phyloP scores from a whole-genome alignment of 768 basidiomycete species.

The Thelephora ganbajun region DNA sequence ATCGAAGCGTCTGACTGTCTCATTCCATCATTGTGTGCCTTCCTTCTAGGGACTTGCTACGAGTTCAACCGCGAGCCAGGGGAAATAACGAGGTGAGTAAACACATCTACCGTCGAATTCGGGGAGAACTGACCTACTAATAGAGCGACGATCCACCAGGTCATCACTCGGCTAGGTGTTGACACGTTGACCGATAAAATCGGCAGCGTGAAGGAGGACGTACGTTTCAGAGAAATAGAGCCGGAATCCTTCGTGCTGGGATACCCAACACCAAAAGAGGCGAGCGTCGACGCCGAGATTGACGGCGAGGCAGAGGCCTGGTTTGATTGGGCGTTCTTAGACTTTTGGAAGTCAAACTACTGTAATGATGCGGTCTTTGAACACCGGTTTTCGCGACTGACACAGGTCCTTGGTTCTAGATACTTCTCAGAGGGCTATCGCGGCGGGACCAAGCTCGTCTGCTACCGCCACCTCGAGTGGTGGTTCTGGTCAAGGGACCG shows the following conservation, averaged over 20 bases:
- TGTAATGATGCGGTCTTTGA: constrained; percentile 35
- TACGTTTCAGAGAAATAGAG: constrained; percentile 79
- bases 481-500: constrained; percentile 16
- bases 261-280: constrained; percentile 24
- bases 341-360: constrained; percentile 98
- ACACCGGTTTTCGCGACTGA: not conserved
- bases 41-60: constrained; percentile 87
- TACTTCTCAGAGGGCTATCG: constrained; percentile 61
- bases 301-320: constrained; percentile 75
- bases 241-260: constrained; percentile 70
- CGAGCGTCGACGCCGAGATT: constrained; percentile 22
- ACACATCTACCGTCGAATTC: not conserved
- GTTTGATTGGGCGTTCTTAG: constrained; percentile 97
- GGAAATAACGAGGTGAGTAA: constrained; percentile 75
- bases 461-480: constrained; percentile 21
- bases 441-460: constrained; percentile 51
- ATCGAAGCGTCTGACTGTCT: constrained; percentile 72
- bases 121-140: not conserved
- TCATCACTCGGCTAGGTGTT: constrained; percentile 79
- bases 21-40: constrained; percentile 82
- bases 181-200: constrained; percentile 83
- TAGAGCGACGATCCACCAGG: constrained; percentile 78
- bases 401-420: constrained; percentile 26
- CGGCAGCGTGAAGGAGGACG: constrained; percentile 80
- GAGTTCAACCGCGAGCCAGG: constrained; percentile 94